Base-by-base conservation (phyloP, 768 basidiomycete species). In the Leccinellum albellum region DNA sequence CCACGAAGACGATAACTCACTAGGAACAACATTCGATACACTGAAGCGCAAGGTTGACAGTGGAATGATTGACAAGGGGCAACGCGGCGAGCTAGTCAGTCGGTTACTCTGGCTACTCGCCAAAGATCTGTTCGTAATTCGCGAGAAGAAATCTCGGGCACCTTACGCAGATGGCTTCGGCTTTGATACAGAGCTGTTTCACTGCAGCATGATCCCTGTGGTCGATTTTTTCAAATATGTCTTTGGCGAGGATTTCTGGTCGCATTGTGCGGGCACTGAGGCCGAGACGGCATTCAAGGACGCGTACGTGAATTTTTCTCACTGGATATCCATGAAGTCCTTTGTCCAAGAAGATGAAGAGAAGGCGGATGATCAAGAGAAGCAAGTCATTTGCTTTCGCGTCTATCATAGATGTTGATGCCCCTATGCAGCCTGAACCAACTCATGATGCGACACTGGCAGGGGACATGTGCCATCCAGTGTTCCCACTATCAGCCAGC, bases 11-110 rank as follows among this genome's bases (percentile, higher is more conserved):
- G 6, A 28, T 4, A 9, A n/a, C n/a, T 40, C 37, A 5, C n/a
- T 40, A 14, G 10, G 8, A 10, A 4, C n/a, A 10, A 40, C 37
- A n/a, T 10, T 40, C n/a, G 9, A 20, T n/a, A n/a, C n/a, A 3
- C n/a, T 40, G n/a, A n/a, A 40, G 10, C 3, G 9, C 9, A 40
- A n/a, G n/a, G 4, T 40, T 8, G 9, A 20, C 4, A 40, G 10
- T 4, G n/a, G 37, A 40, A n/a, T 40, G 23, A 13, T 40, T 9
- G 37, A 40, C 9, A 10, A n/a, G 2, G 9, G 37, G 37, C n/a
- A 40, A 40, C n/a, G 37, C 13, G 60, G 62, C 20, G 60, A 61
- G 31, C 50, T 64, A 7, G 50, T 33, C 13, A 61, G 60, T 28
- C 54, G 60, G 3, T 20, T 29, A 26, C 14, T 48, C 26, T 48